These are phyloP conservation scores for Annulohypoxylon nitens DNA, from an alignment of 495 filamentous ascomycete genomes.

Conservation along the genomic window DNA sequence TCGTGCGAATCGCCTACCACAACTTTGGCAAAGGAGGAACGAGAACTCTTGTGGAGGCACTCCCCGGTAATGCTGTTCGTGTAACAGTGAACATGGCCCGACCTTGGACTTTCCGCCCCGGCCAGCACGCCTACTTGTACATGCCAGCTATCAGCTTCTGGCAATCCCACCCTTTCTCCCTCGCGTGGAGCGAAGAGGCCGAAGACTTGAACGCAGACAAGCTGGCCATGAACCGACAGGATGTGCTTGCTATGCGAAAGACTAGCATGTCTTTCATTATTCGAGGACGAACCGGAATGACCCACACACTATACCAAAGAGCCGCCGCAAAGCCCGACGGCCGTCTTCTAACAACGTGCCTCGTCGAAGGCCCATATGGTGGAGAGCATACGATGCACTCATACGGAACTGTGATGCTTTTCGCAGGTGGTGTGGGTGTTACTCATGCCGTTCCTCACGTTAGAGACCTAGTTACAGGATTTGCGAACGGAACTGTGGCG, in stretches of 20 bases:
- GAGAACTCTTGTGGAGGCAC: slow-evolving; percentile 69
- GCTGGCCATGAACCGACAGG: slow-evolving; percentile 68
- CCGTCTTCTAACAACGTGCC: slow-evolving; percentile 70
- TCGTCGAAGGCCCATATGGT: slow-evolving; percentile 88
- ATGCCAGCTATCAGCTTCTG: slow-evolving; percentile 79
- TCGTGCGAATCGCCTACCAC: slow-evolving; percentile 69
- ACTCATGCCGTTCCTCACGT: slow-evolving; percentile 88
- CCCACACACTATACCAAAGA: slow-evolving; percentile 77
- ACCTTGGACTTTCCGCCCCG: slow-evolving; percentile 78
- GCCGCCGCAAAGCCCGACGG: slow-evolving; percentile 71
- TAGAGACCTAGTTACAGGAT: slow-evolving; percentile 78
- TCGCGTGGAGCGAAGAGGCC: slow-evolving; percentile 72
- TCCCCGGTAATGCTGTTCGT: slow-evolving; percentile 74
- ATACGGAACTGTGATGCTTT: slow-evolving; percentile 88
- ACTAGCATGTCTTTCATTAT: slow-evolving; percentile 84
- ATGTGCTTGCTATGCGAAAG: slow-evolving; percentile 67
- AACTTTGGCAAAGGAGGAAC: slow-evolving; percentile 76
- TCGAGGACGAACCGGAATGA: slow-evolving; percentile 84
- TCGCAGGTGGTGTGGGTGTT: slow-evolving; percentile 89
- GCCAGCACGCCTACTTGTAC: slow-evolving; percentile 86
- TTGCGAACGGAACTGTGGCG: slow-evolving; percentile 76
- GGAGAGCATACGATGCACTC: slow-evolving; percentile 74
- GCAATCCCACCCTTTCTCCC: slow-evolving; percentile 76
- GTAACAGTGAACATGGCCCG: slow-evolving; percentile 82
- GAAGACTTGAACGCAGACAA: slow-evolving; percentile 63